Percentiles rank a stretch among this genome's conserved stretches.
phyloP scores from a whole-genome alignment of 768 basidiomycete genomes.

The Leccinum subgranulosum region DNA sequence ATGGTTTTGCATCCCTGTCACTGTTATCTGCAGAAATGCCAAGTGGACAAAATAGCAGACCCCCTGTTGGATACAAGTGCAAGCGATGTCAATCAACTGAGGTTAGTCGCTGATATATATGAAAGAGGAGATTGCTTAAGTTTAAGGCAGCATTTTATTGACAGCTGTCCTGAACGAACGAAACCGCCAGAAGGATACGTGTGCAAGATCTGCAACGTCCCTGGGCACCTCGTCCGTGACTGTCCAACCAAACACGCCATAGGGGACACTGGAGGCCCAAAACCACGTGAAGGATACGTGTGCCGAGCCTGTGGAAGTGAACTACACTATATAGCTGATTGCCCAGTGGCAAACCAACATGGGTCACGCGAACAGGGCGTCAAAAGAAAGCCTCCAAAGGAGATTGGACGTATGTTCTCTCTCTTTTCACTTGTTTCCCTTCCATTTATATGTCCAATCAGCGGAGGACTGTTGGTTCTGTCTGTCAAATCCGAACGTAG shows the following conservation, averaged over 20 bases:
- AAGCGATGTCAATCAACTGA: slow-evolving; percentile 73
- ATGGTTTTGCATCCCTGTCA: neutral
- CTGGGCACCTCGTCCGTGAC: slow-evolving; percentile 85
- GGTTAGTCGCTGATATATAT: slow-evolving; percentile 37
- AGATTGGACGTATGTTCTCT: slow-evolving; percentile 74
- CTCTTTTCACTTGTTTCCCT: neutral
- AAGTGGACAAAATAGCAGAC: slow-evolving; percentile 49
- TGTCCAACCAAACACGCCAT: slow-evolving; percentile 77
- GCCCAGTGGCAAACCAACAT: slow-evolving; percentile 63
- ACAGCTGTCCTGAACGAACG: slow-evolving; percentile 68
- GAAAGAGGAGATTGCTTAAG: slow-evolving; percentile 1
- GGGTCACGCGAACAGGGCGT: slow-evolving; percentile 30
- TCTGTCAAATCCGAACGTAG: slow-evolving; percentile 87
- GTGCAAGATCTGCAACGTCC: slow-evolving; percentile 83
- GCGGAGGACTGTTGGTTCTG: slow-evolving; percentile 99
- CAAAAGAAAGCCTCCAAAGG: slow-evolving; percentile 58
- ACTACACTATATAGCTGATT: slow-evolving; percentile 84
- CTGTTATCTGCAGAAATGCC: slow-evolving; percentile 9
- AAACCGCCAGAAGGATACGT: slow-evolving; percentile 83
- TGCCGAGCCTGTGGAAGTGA: slow-evolving; percentile 91
- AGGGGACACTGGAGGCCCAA: slow-evolving; percentile 80
- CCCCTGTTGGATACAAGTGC: slow-evolving; percentile 73
- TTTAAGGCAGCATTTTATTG: slow-evolving; percentile 63
- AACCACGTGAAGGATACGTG: slow-evolving; percentile 82
- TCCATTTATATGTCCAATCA: slow-evolving; percentile 28